phyloP scores from a whole-genome alignment of 495 filamentous ascomycete species.

The Chaetomium cochliodes region DNA sequence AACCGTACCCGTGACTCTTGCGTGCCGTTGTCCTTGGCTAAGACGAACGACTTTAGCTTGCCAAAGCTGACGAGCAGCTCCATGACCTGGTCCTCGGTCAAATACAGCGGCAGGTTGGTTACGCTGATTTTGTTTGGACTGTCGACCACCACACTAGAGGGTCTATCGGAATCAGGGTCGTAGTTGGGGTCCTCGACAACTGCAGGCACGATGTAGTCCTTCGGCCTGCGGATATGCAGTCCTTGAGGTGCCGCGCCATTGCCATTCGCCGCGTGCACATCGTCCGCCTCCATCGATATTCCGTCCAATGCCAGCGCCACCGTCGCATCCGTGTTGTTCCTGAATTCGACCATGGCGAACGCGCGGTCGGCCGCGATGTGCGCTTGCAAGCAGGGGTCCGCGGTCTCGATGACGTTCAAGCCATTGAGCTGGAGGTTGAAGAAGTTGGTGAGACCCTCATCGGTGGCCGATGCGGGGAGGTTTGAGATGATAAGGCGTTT shows the following conservation, averaged over 20 bases:
- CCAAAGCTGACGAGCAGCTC: conserved; percentile 89
- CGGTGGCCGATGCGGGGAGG: conserved; percentile 64
- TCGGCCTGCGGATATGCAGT: conserved; percentile 82
- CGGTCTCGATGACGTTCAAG: conserved; percentile 79
- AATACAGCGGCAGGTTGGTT: conserved; percentile 79
- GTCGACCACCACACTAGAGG: conserved; percentile 81
- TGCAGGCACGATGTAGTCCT: conserved; percentile 95
- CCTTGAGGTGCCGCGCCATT: conserved; percentile 56
- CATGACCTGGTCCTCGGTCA: conserved; percentile 85
- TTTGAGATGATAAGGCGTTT: conserved; percentile 89
- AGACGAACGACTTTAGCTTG: conserved; percentile 85
- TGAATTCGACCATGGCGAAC: conserved; percentile 91
- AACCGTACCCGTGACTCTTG: conserved; percentile 83
- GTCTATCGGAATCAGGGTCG: conserved; percentile 63
- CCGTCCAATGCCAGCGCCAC: conserved; percentile 88
- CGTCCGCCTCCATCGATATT: conserved; percentile 77
- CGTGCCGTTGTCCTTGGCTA: conserved; percentile 83
- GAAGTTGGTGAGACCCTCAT: conserved; percentile 74
- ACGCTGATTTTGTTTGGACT: conserved; percentile 94
- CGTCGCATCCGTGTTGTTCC: conserved; percentile 80
- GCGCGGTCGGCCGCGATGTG: conserved; percentile 73
- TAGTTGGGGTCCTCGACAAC: conserved; percentile 71
- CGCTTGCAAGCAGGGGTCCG: conserved; percentile 83
- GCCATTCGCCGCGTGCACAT: conserved; percentile 53
- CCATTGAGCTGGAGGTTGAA: conserved; percentile 97